phyloP scores from a whole-genome alignment of 208 protist genomes.

The Wallacemonas rigidus region DNA sequence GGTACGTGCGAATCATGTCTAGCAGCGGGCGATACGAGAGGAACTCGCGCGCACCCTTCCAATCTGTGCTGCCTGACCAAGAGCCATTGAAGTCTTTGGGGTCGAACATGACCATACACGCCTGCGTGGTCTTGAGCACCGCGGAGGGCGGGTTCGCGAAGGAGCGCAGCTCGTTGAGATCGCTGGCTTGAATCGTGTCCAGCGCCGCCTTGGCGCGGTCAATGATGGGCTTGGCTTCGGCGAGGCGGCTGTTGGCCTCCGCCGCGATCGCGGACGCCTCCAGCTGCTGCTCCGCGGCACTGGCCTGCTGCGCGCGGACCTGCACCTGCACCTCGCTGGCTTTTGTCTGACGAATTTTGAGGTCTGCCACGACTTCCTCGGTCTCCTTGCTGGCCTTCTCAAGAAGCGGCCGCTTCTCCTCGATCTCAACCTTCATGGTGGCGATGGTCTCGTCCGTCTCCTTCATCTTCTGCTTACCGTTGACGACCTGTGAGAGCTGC shows the following conservation, averaged over 20 bases:
- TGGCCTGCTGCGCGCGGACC: slow-evolving; percentile 91
- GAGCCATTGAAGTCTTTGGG: slow-evolving; percentile 83
- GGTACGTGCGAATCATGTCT: slow-evolving; percentile 93
- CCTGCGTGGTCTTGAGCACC: slow-evolving; percentile 95
- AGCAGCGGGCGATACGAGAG: slow-evolving; percentile 93
- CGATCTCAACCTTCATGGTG: slow-evolving; percentile 92
- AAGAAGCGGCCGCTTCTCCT: slow-evolving; percentile 88
- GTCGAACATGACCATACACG: slow-evolving; percentile 97
- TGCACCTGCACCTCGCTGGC: slow-evolving; percentile 88
- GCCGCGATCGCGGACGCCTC: slow-evolving; percentile 86
- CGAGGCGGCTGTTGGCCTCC: slow-evolving; percentile 91
- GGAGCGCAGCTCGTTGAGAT: slow-evolving; percentile 95
- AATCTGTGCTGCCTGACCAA: slow-evolving; percentile 89
- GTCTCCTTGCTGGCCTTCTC: slow-evolving; percentile 90
- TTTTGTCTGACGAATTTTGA: slow-evolving; percentile 85
- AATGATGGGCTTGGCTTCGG: slow-evolving; percentile 94
- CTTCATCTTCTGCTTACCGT: slow-evolving; percentile 91
- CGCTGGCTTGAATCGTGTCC: slow-evolving; percentile 93
- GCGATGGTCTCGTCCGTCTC: slow-evolving; percentile 93
- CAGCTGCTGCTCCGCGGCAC: slow-evolving; percentile 82
- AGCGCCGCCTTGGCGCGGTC: slow-evolving; percentile 91
- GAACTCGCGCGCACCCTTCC: slow-evolving; percentile 92
- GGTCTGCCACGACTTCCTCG: slow-evolving; percentile 87
- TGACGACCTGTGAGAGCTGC: slow-evolving; percentile 90
- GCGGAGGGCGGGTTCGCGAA: slow-evolving; percentile 94